A percentile compares a stretch with the other conserved stretches of the same genome.
These are phyloP conservation scores for Lasiosphaeria hispida DNA, from an alignment of 495 filamentous ascomycete species.

Conservation along the genomic window DNA sequence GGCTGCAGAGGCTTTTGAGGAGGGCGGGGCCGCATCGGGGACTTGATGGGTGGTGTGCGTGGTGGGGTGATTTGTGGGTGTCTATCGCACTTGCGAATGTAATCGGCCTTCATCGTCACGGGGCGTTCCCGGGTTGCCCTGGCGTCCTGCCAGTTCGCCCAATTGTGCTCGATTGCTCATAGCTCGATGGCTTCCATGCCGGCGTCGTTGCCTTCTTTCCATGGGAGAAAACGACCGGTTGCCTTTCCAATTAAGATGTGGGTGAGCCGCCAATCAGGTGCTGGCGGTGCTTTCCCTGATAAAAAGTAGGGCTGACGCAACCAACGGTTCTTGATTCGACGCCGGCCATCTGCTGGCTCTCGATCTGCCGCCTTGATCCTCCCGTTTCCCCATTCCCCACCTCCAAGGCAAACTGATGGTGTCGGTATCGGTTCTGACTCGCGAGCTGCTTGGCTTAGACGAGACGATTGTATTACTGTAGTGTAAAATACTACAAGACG, in stretches of 20 bases:
- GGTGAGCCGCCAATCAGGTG: conserved; percentile 1
- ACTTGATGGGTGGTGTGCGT: not conserved
- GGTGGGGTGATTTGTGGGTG: no score
- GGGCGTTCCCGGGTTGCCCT: no score
- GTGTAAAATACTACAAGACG: no score
- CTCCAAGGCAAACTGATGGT: no score
- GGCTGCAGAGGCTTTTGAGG: no score
- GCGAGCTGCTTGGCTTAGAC: no score
- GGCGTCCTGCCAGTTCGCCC: conserved; percentile 5
- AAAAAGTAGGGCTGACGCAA: conserved; percentile 3
- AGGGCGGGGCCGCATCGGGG: not conserved
- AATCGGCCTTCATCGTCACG: no score
- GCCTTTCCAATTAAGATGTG: conserved; percentile 1
- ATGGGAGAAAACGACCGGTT: not conserved
- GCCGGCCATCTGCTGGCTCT: no score
- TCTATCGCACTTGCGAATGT: not conserved
- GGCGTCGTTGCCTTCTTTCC: conserved; percentile 3
- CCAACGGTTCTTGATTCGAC: not conserved
- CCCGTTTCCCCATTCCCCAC: no score
- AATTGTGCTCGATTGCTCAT: not conserved
- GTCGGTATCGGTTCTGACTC: no score
- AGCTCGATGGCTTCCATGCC: not conserved
- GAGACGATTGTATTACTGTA: no score
- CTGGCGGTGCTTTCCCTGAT: not conserved
- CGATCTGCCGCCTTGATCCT: no score